Conservation (phyloP, 2,329 filamentous ascomycete genomes). For the Exophiala calicioides region DNA sequence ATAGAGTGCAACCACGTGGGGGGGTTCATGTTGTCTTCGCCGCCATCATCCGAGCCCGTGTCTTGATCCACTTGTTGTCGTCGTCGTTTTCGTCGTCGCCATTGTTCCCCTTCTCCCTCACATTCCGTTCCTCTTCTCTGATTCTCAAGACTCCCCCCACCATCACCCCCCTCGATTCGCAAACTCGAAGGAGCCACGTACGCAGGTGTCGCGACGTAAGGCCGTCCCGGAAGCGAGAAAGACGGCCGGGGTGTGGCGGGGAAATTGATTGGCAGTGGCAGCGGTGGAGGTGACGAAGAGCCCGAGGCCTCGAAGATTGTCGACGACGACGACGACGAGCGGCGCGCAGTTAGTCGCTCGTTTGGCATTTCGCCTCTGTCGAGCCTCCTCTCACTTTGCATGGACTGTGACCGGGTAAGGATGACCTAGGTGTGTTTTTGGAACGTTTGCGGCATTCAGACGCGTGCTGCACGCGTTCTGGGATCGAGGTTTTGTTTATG, state of each 20-base stretch:
- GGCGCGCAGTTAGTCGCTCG: too few species aligned
- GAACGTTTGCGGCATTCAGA: too few species aligned
- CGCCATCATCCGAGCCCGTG: neutral
- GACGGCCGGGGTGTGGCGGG: neutral
- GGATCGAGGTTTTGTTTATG: too few species aligned
- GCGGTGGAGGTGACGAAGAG: neutral
- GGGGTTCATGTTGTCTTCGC: neutral
- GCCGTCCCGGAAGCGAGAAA: neutral
- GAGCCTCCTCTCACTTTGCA: too few species aligned
- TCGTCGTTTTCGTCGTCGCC: neutral
- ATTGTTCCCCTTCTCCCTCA: neutral
- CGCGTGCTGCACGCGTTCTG: too few species aligned
- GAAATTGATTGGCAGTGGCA: neutral
- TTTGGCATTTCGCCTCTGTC: too few species aligned
- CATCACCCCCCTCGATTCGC: neutral
- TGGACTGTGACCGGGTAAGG: too few species aligned
- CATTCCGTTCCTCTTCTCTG: neutral
- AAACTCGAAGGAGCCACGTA: too few species aligned
- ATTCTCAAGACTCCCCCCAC: neutral
- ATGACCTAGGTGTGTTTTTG: too few species aligned
- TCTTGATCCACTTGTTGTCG: neutral
- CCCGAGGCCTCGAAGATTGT: conserved; percentile 1
- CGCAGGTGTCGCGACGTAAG: too few species aligned
- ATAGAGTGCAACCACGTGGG: too few species aligned
- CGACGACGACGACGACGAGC: too few species aligned